Percentiles rank a stretch among this genome's conserved stretches.
phyloP scores from a whole-genome alignment of 768 basidiomycete genomes.

The Peribolospora kevripleyi region DNA sequence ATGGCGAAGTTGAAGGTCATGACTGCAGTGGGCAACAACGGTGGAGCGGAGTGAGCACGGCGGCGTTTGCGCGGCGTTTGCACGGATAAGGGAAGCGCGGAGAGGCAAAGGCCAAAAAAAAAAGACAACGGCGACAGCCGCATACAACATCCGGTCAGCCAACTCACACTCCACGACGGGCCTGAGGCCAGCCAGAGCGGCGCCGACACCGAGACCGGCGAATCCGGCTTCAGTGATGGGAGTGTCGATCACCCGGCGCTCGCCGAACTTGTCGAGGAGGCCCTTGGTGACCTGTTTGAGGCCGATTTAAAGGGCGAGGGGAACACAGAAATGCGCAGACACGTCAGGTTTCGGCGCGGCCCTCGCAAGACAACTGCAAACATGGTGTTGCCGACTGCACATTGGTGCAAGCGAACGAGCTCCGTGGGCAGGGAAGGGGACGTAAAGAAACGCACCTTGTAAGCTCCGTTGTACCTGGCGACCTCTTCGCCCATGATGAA shows the following conservation, averaged over 20 bases:
- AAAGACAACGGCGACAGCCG: slow-evolving; percentile 22
- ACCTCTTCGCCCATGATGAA: slow-evolving; percentile 95
- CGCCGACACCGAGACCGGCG: slow-evolving; percentile 82
- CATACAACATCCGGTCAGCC: slow-evolving; percentile 61
- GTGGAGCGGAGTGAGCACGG: not conserved
- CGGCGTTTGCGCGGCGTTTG: no score
- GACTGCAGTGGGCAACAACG: not conserved
- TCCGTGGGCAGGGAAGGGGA: not conserved
- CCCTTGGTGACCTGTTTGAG: slow-evolving; percentile 71
- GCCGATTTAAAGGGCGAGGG: slow-evolving; percentile 6
- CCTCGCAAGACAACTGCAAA: not conserved
- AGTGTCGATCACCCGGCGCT: slow-evolving; percentile 91
- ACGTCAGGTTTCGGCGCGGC: not conserved
- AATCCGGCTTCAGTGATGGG: slow-evolving; percentile 98
- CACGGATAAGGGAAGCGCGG: no score
- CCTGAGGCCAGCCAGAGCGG: slow-evolving; percentile 77
- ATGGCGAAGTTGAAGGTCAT: not conserved
- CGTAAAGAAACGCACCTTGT: slow-evolving; percentile 38
- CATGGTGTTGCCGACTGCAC: not conserved
- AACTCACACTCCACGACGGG: slow-evolving; percentile 64
- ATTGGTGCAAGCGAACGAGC: not conserved
- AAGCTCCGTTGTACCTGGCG: slow-evolving; percentile 90
- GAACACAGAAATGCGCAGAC: not conserved
- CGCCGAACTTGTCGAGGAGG: slow-evolving; percentile 94
- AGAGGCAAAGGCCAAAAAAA: no score